Conservation (phyloP, 2,329 filamentous ascomycete genomes). For the Aaosphaeria pasadenensis region DNA sequence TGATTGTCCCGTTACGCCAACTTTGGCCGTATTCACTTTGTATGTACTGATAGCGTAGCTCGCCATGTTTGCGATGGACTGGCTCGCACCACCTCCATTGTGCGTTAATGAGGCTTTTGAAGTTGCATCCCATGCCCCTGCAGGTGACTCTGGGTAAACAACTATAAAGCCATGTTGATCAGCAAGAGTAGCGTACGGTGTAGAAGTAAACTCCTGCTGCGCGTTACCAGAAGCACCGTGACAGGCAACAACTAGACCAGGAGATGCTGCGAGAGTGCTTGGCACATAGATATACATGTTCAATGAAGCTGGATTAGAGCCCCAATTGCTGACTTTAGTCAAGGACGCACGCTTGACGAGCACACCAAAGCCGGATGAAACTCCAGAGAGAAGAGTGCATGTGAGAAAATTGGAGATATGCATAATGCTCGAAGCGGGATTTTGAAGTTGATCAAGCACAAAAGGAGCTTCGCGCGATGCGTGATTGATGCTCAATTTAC, state of each 20-base stretch:
- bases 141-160: slow-evolving; percentile 53
- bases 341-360: neutral
- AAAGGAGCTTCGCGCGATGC: no score
- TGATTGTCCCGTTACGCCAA: slow-evolving; percentile 50
- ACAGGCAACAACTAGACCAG: neutral
- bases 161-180: slow-evolving; percentile 53
- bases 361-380: no score
- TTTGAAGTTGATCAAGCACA: no score
- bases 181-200: slow-evolving; percentile 52
- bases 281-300: neutral
- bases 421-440: no score
- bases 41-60: slow-evolving; percentile 50
- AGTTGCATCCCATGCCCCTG: slow-evolving; percentile 54
- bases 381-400: no score
- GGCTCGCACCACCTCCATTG: slow-evolving; percentile 54
- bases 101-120: slow-evolving; percentile 52
- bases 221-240: slow-evolving; percentile 23
- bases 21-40: slow-evolving; percentile 45
- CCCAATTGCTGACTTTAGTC: neutral
- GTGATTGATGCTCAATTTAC: no score
- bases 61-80: slow-evolving; percentile 57
- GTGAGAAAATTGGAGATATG: no score
- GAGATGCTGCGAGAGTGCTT: neutral
- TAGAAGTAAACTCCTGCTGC: slow-evolving; percentile 45
- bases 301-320: neutral